phyloP scores from a whole-genome alignment of 352 stramenopile genomes.

The Pythium aristosporum region DNA sequence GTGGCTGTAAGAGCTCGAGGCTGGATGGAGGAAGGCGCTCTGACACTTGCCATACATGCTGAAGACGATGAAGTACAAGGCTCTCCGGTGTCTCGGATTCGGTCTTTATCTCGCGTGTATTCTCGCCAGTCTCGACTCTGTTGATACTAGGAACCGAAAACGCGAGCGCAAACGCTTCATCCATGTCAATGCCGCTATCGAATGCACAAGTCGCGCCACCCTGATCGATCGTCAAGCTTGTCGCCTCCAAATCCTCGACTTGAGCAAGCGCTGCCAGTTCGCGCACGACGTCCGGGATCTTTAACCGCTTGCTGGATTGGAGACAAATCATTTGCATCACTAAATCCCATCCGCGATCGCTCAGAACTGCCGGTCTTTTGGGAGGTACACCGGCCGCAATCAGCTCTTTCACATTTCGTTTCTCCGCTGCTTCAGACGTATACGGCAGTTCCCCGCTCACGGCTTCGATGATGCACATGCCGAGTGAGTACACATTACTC shows the following conservation, averaged over 20 bases:
- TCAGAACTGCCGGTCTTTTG: neutral
- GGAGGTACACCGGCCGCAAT: neutral
- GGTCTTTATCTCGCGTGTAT: neutral
- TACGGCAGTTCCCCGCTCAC: slow-evolving; percentile 20
- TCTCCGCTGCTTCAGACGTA: neutral
- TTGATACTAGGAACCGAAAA: neutral
- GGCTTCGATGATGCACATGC: slow-evolving; percentile 33
- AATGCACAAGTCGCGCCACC: neutral
- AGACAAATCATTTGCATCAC: slow-evolving; percentile 6
- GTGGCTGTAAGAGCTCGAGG: neutral
- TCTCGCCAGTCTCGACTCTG: neutral
- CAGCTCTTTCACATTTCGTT: neutral
- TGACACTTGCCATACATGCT: neutral
- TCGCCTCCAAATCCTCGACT: neutral
- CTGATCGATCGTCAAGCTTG: no score
- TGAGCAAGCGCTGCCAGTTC: slow-evolving; percentile 5
- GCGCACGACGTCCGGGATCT: slow-evolving; percentile 11
- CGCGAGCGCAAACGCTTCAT: neutral
- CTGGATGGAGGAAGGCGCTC: neutral
- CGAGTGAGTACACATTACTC: slow-evolving; percentile 30
- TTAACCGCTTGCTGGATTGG: neutral
- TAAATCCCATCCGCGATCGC: slow-evolving; percentile 7
- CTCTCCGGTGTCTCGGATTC: neutral
- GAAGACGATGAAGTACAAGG: neutral
- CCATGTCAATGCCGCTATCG: neutral